phyloP scores from a whole-genome alignment of 176 grass and related monocot genomes.

The Leersia perrieri region DNA sequence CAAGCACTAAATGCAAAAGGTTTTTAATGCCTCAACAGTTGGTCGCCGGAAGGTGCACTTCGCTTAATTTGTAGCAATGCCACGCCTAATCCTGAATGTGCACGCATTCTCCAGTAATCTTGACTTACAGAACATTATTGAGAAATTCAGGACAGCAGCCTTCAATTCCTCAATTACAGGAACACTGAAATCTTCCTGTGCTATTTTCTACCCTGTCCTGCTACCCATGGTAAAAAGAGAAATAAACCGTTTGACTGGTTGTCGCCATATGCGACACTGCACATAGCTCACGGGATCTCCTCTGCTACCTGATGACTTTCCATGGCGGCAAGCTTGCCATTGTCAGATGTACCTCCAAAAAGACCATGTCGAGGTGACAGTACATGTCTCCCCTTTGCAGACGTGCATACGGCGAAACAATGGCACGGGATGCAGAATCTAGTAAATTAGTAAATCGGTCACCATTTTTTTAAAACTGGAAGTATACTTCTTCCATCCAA shows the following conservation, averaged over 20 bases:
- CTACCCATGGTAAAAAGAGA: neutral
- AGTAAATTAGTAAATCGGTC: neutral
- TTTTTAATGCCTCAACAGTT: constrained; percentile 26
- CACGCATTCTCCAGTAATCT: neutral
- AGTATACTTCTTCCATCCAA: too few relatives aligned
- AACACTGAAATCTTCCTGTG: neutral
- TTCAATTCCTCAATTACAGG: neutral
- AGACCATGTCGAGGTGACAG: neutral
- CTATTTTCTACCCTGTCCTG: neutral
- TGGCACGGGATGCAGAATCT: neutral
- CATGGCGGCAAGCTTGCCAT: constrained; percentile 1
- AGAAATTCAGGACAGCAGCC: neutral
- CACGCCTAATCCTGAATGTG: neutral
- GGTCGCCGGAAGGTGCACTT: neutral
- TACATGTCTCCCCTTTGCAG: neutral
- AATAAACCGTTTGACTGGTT: neutral
- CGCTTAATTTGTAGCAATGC: neutral
- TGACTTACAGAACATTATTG: neutral
- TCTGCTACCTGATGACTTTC: neutral
- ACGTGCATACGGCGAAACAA: neutral
- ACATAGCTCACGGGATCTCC: constrained; percentile 9
- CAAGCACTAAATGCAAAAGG: constrained; percentile 27
- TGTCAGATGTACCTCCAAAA: constrained; percentile 5
- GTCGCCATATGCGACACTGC: neutral
- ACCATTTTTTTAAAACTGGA: too few relatives aligned